These are phyloP conservation scores for Lipomyces yamadae DNA, from an alignment of 805 yeast species.

Conservation along the genomic window DNA sequence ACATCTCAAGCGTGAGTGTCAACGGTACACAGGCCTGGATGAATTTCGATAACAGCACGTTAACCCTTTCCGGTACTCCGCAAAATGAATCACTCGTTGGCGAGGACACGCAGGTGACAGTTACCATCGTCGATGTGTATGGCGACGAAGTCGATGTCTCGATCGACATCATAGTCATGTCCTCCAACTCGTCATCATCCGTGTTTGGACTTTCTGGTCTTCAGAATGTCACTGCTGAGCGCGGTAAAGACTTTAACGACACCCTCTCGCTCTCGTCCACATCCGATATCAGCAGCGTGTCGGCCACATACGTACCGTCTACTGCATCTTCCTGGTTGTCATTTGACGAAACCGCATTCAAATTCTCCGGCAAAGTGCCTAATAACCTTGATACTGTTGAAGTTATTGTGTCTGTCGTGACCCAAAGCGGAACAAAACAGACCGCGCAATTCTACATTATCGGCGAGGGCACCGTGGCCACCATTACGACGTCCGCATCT, in stretches of 20 bases:
- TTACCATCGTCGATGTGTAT: conserved; percentile 51
- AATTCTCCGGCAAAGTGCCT: conserved; percentile 72
- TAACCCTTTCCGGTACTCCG: conserved; percentile 71
- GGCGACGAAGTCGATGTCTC: conserved; percentile 44
- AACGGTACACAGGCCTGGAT: conserved; percentile 75
- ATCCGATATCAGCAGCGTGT: conserved; percentile 52
- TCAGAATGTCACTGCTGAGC: conserved; percentile 49
- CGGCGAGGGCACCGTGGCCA: conserved; percentile 42
- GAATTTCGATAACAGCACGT: conserved; percentile 59
- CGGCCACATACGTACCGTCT: conserved; percentile 24
- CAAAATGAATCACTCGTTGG: conserved; percentile 54
- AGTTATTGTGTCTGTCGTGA: conserved; percentile 58
- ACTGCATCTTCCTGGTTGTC: conserved; percentile 60
- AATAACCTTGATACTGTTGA: conserved; percentile 49
- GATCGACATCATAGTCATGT: conserved; percentile 30
- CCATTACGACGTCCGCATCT: conserved; percentile 27
- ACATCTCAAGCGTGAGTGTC: conserved; percentile 60
- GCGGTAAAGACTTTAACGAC: conserved; percentile 66
- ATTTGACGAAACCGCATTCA: conserved; percentile 61
- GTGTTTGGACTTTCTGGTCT: conserved; percentile 53
- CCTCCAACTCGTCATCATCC: conserved; percentile 49
- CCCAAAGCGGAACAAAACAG: conserved; percentile 48
- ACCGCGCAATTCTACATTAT: conserved; percentile 40
- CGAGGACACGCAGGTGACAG: conserved; percentile 43
- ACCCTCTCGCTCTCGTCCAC: conserved; percentile 63